These are phyloP conservation scores for Zopfia rhizophila DNA, from an alignment of 2,329 filamentous ascomycete species.

Conservation along the genomic window DNA sequence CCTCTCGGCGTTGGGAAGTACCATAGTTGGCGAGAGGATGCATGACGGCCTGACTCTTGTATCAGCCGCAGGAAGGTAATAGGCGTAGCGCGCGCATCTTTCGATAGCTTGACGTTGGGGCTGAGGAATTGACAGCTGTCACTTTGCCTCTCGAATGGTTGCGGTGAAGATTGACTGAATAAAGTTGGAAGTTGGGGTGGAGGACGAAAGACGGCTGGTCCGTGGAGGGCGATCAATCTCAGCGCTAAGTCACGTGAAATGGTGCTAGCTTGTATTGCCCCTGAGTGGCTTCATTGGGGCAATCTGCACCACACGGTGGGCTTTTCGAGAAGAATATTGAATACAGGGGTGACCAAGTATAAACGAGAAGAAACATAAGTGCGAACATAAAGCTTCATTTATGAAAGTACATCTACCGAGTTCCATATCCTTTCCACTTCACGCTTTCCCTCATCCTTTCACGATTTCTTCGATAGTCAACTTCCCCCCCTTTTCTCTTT, in stretches of 20 bases:
- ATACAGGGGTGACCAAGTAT: too few relatives aligned
- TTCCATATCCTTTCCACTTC: too few relatives aligned
- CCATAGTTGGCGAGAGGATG: constrained; percentile 10
- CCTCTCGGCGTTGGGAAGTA: constrained; percentile 1
- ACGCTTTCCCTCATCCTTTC: too few relatives aligned
- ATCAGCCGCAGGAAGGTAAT: constrained; percentile 5
- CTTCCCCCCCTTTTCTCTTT: too few relatives aligned
- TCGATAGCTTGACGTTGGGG: constrained; percentile 6
- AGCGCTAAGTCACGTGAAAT: constrained; percentile 16
- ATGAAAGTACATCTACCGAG: too few relatives aligned
- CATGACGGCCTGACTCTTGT: constrained; percentile 6
- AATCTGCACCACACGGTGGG: too few relatives aligned
- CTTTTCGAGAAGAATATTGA: too few relatives aligned
- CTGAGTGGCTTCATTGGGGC: constrained; percentile 6
- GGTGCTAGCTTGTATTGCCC: constrained; percentile 9
- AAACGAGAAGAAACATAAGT: too few relatives aligned
- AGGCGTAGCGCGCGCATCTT: neutral
- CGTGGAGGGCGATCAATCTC: constrained; percentile 3
- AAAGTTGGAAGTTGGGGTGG: constrained; percentile 1
- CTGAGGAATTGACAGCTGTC: constrained; percentile 16
- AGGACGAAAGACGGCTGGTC: constrained; percentile 8
- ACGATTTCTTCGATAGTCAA: too few relatives aligned
- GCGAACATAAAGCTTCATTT: too few relatives aligned
- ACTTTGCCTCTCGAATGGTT: constrained; percentile 2
- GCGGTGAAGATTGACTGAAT: constrained; percentile 12